These are phyloP conservation scores for Aureobasidium zeae DNA, from an alignment of 2,329 filamentous ascomycete genomes.

Conservation along the genomic window DNA sequence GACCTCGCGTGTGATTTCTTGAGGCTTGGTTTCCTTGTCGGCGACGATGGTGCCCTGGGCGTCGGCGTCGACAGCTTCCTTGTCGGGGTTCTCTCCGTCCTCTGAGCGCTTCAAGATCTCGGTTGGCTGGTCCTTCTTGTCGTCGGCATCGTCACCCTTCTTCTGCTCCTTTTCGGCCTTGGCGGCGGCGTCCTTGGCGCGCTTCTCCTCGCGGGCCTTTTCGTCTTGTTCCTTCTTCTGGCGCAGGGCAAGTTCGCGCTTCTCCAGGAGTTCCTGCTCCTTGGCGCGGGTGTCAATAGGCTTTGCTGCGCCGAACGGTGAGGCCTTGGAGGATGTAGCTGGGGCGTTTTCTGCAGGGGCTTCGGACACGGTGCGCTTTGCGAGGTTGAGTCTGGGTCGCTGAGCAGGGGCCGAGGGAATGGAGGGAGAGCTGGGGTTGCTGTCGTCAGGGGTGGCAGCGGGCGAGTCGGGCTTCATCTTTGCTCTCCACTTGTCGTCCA, in stretches of 20 bases:
- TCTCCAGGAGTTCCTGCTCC: slow-evolving; percentile 86
- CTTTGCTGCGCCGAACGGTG: slow-evolving; percentile 84
- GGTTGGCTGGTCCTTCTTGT: slow-evolving; percentile 38
- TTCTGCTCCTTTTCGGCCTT: slow-evolving; percentile 37
- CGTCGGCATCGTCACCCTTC: too few relatives aligned
- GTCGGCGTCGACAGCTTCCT: slow-evolving; percentile 33
- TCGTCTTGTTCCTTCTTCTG: slow-evolving; percentile 84
- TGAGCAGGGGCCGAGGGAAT: slow-evolving; percentile 50
- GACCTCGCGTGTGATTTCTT: slow-evolving; percentile 43
- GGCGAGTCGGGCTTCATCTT: slow-evolving; percentile 78
- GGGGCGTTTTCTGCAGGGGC: slow-evolving; percentile 35
- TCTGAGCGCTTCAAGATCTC: slow-evolving; percentile 46
- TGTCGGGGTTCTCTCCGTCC: slow-evolving; percentile 26
- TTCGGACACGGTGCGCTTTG: slow-evolving; percentile 86
- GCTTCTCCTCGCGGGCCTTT: slow-evolving; percentile 65
- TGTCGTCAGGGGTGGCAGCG: slow-evolving; percentile 60
- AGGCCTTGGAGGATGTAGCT: slow-evolving; percentile 64
- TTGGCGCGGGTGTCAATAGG: slow-evolving; percentile 88
- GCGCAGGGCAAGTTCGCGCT: slow-evolving; percentile 60
- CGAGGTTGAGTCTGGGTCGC: slow-evolving; percentile 76
- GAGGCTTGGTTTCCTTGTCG: slow-evolving; percentile 47
- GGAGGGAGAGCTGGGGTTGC: slow-evolving; percentile 66
- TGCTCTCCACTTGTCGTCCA: slow-evolving; percentile 85
- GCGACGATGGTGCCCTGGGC: slow-evolving; percentile 43
- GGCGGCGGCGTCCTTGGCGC: slow-evolving; percentile 49